Conservation (phyloP, 768 basidiomycete species). For the Pholiota microspora region DNA sequence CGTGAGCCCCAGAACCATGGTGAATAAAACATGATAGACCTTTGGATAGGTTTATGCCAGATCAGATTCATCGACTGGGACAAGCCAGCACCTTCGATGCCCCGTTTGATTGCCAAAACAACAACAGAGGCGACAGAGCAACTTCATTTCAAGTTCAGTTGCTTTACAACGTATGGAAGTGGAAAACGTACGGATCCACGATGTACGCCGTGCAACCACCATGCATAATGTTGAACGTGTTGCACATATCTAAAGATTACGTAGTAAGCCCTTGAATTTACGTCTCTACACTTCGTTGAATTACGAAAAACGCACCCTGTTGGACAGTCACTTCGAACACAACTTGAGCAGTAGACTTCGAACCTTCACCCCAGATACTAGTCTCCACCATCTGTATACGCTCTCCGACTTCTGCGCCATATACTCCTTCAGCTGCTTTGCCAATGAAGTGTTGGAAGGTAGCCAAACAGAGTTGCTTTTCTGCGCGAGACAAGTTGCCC, state of each 20-base stretch:
- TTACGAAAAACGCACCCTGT: constrained; percentile 24
- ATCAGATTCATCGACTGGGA: constrained; percentile 51
- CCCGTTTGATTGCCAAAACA: constrained; percentile 35
- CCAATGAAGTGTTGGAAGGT: constrained; percentile 38
- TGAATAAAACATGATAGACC: constrained; percentile 20
- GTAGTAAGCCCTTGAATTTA: background rate
- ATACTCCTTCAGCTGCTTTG: constrained; percentile 28
- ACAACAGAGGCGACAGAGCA: constrained; percentile 44
- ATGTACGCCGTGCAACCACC: constrained; percentile 57
- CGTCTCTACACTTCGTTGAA: background rate
- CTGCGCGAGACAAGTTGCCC: constrained; percentile 39
- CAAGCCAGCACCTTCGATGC: constrained; percentile 42
- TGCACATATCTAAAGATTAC: constrained; percentile 57
- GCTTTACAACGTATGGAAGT: no score
- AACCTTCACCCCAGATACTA: constrained; percentile 27
- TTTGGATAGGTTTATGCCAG: constrained; percentile 41
- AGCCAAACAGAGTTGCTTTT: constrained; percentile 31
- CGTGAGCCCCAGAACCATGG: no score
- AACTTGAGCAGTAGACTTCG: constrained; percentile 26
- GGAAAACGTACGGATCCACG: constrained; percentile 53
- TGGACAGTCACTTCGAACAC: constrained; percentile 39
- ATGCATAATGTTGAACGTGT: constrained; percentile 45
- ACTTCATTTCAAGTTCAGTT: constrained; percentile 24
- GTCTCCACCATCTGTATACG: constrained; percentile 35
- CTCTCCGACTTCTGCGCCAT: constrained; percentile 36